These are phyloP conservation scores for Erodium maritimum DNA, from an alignment of 345 rosid species.

Conservation along the genomic window DNA sequence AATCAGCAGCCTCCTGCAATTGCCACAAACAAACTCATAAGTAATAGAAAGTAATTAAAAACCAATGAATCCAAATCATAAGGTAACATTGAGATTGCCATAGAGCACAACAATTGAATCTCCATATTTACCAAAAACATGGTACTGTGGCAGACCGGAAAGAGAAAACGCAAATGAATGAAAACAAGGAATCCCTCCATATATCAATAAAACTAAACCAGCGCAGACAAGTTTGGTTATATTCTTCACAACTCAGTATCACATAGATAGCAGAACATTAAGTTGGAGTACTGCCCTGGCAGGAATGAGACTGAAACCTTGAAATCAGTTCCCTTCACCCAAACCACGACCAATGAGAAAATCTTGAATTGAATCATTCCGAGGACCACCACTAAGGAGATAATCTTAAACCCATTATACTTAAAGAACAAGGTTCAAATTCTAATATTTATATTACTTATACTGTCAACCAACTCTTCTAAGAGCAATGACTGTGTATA, in stretches of 20 bases:
- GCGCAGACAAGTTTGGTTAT: no score
- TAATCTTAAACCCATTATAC: background rate
- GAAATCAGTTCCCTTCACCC: no score
- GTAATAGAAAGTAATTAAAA: background rate
- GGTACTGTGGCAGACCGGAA: background rate
- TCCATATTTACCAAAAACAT: background rate
- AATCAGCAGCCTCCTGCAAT: slow-evolving; percentile 50
- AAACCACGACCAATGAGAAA: no score
- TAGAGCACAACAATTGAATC: background rate
- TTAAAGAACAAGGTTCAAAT: background rate
- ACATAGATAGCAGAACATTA: no score
- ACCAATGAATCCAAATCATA: background rate
- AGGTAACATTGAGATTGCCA: background rate
- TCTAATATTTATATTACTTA: background rate
- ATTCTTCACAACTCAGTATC: no score
- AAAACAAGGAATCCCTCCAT: background rate
- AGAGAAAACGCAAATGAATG: background rate
- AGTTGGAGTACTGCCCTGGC: no score
- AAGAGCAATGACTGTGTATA: background rate
- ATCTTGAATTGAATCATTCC: no score
- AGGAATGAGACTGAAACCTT: no score
- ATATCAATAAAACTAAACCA: background rate
- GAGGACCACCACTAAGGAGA: no score
- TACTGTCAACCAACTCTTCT: background rate
- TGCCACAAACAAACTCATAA: slow-evolving; percentile 7